Percentiles rank a stretch among this genome's conserved stretches.
These are phyloP conservation scores for Colletotrichum spaethianum DNA, from an alignment of 2,329 filamentous ascomycete genomes.

Conservation along the genomic window DNA sequence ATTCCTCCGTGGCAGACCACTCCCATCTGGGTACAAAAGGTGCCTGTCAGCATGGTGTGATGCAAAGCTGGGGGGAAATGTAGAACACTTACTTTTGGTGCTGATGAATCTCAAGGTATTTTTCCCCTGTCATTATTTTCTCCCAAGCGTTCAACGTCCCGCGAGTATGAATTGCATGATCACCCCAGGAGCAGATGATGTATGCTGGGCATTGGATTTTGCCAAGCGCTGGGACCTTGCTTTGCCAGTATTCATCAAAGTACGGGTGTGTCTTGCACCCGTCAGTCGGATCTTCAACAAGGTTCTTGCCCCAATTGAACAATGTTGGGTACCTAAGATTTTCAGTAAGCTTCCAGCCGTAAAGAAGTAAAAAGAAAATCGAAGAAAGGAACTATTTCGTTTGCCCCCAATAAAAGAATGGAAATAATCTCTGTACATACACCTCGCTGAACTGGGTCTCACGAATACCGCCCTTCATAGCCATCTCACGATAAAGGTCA, in stretches of 20 bases:
- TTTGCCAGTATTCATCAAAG: conserved; percentile 11
- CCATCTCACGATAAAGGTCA: conserved; percentile 7
- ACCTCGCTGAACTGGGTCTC: conserved; percentile 1
- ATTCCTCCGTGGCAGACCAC: neutral
- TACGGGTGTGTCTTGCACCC: conserved; percentile 1
- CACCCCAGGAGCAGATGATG: neutral
- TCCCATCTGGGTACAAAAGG: neutral
- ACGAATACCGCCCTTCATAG: neutral
- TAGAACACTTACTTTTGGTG: neutral
- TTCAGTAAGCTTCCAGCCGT: neutral
- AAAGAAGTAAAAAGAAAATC: neutral
- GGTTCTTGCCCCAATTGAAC: conserved; percentile 1
- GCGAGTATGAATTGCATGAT: neutral
- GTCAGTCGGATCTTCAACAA: neutral
- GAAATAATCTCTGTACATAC: neutral
- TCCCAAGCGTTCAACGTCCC: neutral
- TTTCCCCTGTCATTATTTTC: neutral
- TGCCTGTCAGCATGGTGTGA: neutral
- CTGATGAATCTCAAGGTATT: neutral
- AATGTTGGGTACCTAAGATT: neutral
- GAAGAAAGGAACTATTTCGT: neutral
- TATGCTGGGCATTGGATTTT: neutral
- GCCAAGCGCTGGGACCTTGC: neutral
- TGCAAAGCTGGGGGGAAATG: neutral
- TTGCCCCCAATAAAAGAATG: neutral